Evolutionary conservation across 208 protist species (phyloP), one percentile per base, ranked within the genome.

Genomic region (Crithidia sp.): DNA sequence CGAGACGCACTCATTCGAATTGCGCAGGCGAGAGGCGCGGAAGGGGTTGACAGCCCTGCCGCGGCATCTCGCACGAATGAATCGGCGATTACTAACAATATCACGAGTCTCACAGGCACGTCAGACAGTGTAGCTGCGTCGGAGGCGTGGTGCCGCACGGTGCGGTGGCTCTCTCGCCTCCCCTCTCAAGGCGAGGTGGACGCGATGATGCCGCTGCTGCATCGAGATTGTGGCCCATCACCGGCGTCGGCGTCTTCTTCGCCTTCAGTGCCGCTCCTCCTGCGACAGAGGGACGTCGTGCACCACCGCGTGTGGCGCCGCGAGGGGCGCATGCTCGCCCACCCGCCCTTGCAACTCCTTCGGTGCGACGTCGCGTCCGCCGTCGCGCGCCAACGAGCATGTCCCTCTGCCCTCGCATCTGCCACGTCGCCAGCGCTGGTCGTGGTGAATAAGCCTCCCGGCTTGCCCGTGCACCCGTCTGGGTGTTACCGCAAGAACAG

Each of bases 401-500:
- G 19, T 8, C 12, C 13, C 4, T 40, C 36, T 17, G 17, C 39
- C 13, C 47, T 7, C 55, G 86, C 2, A 76, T 83, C 36, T 50
- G 79, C 5, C 49, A 84, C 73, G 83, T 86, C 82, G 17, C 57
- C 63, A 39, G 53, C 81, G 76, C 44, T 94, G 66, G 49, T 96
- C 7, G 76, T 92, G n/a, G 70, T 93, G 10, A 79, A 50, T 62
- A 96, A 96, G 72, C 91, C 94, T 1, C 67, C 79, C 3, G 92
- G 89, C 10, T 17, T 94, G 69, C 92, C 90, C 4, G 92, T 96
- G 36, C 96, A 98, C 69, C 95, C 96, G 0, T 97, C 93, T 4
- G 95, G 95, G 36, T 65, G 91, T 52, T 99, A 91, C 74, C 83
- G 94, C 60, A 96, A 97, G 64, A 99, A 99, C 79, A 82, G 92